Evolutionary conservation across 192 early-diverging fungal species (phyloP).

Genomic region (Coemansia sp.): DNA sequence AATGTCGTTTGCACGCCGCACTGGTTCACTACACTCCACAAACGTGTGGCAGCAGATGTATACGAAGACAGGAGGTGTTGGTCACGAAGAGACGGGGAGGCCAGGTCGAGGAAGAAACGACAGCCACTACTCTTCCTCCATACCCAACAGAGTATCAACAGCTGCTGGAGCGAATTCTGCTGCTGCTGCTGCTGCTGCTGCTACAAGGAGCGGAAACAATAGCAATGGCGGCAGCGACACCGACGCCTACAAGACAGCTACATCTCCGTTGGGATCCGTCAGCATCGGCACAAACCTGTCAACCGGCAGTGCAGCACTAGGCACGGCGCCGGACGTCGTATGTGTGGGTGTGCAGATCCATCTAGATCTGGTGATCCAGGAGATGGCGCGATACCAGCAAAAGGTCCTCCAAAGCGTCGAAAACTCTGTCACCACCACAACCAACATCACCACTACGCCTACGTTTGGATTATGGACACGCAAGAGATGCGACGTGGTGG

Average conservation of each 20-base stretch:
- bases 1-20: conserved; percentile 33
- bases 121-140: not conserved
- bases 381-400: conserved; percentile 64
- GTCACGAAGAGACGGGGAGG: not conserved
- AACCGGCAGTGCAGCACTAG: conserved; percentile 35
- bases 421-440: not conserved
- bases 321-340: conserved; percentile 47
- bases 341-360: conserved; percentile 86
- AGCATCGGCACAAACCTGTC: conserved; percentile 45
- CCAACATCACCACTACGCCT: not conserved
- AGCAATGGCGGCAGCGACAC: not conserved
- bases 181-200: no score
- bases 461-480: conserved; percentile 60
- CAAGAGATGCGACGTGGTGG: conserved; percentile 71
- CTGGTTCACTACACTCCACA: conserved; percentile 34
- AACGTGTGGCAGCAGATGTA: conserved; percentile 49
- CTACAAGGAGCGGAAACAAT: not conserved
- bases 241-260: not conserved
- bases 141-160: no score
- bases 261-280: conserved; percentile 7
- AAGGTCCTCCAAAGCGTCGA: conserved; percentile 23
- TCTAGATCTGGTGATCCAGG: conserved; percentile 66
- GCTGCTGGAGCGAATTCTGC: not conserved
- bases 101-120: not conserved
- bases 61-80: conserved; percentile 4